Base-by-base conservation (phyloP, 2,329 filamentous ascomycete species). In the Tothia fuscella region DNA sequence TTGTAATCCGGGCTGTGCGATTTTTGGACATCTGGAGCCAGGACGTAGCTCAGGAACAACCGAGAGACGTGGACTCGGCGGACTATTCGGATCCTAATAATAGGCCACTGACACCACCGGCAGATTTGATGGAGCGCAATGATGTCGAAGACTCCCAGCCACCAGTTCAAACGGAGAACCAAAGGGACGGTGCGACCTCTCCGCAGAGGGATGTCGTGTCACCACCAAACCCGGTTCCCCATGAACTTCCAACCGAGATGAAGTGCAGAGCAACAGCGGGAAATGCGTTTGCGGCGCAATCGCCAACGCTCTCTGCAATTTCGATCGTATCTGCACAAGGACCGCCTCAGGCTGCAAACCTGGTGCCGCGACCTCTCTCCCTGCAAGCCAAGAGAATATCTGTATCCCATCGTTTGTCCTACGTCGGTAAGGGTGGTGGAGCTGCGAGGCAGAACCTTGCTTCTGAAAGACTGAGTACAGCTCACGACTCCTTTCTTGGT, bases 401-500 rank as follows among this genome's bases (percentile, higher is more conserved):
- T 21, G 53, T 72, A 30, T 71, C 85, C 17, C 86, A 93, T 60
- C 76, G 86, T 40, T 68, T 89, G 49, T 93, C 85, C 26, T 74
- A 86, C 52, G 77, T 73, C n/a, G 76, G 77, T 24, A 76, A 77
- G 22, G 76, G 79, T 33, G 70, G 76, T 30, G 65, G 72, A 26
- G 71, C 72, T 5, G 16, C 28, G 25, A 75, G 78, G 47, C 74
- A 78, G 46, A 82, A 83, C 52, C 70, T 95, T 46, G 84, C 91
- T 25, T 94, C 88, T 2, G 82, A 88, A 58, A 80, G 80, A 50
- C 72, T 96, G 37, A 82, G 78, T 53, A 69, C 74, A 38, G 82
- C 79, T 38, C 87, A 95, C 63, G 88, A 96, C 62, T 76, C 76
- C 6, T 94, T 96, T 54, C 67, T 98, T 41, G 91, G 88, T 5